Percentiles rank a stretch among this genome's conserved stretches.
Conservation (phyloP, 1,139 yeast species). For the Blastobotrys aristatus region DNA sequence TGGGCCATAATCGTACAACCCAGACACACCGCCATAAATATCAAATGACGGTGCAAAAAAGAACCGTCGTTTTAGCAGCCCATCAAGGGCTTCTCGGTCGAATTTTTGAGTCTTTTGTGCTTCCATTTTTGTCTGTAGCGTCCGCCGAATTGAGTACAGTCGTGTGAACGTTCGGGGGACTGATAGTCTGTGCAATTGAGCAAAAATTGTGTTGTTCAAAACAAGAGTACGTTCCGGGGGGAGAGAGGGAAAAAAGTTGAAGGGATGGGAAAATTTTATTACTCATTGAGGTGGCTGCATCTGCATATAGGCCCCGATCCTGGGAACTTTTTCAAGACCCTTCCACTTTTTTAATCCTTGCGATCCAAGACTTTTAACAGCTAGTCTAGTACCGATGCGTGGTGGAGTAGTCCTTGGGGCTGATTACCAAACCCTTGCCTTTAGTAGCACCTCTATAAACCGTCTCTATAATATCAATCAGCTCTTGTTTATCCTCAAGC, state of each 20-base stretch:
- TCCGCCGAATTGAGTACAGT: not conserved
- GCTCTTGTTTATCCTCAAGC: slow-evolving; percentile 75
- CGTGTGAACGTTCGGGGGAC: not conserved
- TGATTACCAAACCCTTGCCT: slow-evolving; percentile 86
- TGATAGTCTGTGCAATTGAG: not conserved
- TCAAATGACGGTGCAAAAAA: slow-evolving; percentile 97
- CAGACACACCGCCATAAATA: slow-evolving; percentile 97
- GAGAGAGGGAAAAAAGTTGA: not conserved
- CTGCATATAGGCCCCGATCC: no score
- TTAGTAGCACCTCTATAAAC: slow-evolving; percentile 86
- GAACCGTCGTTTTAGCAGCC: slow-evolving; percentile 89
- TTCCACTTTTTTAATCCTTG: no score
- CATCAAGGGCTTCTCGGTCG: slow-evolving; percentile 82
- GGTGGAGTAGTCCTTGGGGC: slow-evolving; percentile 56
- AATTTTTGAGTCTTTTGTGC: slow-evolving; percentile 34
- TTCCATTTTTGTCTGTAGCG: slow-evolving; percentile 6
- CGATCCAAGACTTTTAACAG: no score
- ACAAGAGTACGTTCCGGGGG: no score
- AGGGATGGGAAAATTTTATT: no score
- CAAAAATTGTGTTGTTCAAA: not conserved
- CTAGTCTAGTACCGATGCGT: slow-evolving; percentile 22
- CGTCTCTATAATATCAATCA: slow-evolving; percentile 87
- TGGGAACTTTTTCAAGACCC: no score
- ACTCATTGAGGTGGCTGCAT: not conserved
- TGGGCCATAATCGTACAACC: slow-evolving; percentile 97